These are phyloP conservation scores for Cadophora malorum DNA, from an alignment of 2,329 filamentous ascomycete genomes.

Conservation along the genomic window DNA sequence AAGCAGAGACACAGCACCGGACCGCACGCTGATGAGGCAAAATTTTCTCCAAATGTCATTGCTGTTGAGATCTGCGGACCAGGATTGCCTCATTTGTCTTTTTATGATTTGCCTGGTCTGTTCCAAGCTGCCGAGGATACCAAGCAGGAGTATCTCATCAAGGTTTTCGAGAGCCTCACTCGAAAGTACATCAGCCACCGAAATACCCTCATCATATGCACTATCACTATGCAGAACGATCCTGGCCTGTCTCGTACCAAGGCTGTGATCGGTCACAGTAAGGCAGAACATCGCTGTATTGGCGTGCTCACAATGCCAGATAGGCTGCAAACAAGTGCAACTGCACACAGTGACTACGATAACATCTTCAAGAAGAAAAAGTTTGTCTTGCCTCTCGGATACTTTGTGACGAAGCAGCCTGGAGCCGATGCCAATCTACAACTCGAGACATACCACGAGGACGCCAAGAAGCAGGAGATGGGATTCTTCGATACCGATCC, in stretches of 20 bases:
- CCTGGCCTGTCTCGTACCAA: constrained; percentile 77
- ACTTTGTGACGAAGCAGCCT: constrained; percentile 74
- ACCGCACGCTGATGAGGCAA: constrained; percentile 51
- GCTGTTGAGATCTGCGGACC: constrained; percentile 77
- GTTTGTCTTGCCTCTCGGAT: constrained; percentile 70
- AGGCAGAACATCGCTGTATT: constrained; percentile 65
- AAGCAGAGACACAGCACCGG: neutral
- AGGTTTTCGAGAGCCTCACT: constrained; percentile 74
- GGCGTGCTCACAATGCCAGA: constrained; percentile 90
- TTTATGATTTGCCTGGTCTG: constrained; percentile 85
- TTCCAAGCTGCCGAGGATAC: constrained; percentile 72
- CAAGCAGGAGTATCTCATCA: constrained; percentile 68
- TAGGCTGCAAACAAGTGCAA: constrained; percentile 56
- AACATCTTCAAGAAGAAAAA: constrained; percentile 65
- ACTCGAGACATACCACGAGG: neutral
- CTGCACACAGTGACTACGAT: constrained; percentile 63
- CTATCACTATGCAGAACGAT: constrained; percentile 79
- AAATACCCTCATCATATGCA: constrained; percentile 78
- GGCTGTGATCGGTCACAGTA: constrained; percentile 63
- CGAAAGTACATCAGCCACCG: constrained; percentile 71
- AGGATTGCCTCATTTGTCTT: constrained; percentile 74
- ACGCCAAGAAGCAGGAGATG: constrained; percentile 1
- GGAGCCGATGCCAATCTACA: neutral
- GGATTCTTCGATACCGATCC: neutral
- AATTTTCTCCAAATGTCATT: constrained; percentile 85